phyloP scores from a whole-genome alignment of 1,284 basidiomycete genomes.

The Sporisorium graminicola region DNA sequence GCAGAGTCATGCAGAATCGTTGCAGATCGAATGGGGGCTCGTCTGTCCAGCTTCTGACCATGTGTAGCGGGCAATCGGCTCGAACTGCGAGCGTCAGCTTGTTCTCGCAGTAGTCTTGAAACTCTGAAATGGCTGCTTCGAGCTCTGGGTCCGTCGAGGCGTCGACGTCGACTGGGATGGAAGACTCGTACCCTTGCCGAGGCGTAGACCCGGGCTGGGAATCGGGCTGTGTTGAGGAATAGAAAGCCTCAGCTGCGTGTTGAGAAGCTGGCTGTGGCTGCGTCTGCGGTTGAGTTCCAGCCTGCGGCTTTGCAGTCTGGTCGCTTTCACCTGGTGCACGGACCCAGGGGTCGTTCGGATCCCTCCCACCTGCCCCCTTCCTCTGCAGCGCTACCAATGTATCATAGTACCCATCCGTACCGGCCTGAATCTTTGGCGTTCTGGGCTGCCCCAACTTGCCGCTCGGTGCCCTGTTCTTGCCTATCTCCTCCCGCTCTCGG shows the following conservation, averaged over 20 bases:
- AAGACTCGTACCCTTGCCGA: not conserved
- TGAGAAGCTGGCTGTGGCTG: not conserved
- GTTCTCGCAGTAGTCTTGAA: slow-evolving; percentile 52
- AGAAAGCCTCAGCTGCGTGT: not conserved
- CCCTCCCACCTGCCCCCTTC: not conserved
- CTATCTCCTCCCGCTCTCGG: not conserved
- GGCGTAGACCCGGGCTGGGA: not conserved
- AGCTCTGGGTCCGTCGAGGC: slow-evolving; percentile 18
- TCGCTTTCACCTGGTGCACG: not conserved
- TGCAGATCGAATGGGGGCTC: slow-evolving; percentile 48
- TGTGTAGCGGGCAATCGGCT: slow-evolving; percentile 42
- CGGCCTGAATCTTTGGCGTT: not conserved
- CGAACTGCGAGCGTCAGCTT: slow-evolving; percentile 41
- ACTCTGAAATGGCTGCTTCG: slow-evolving; percentile 30
- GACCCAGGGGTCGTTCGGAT: slow-evolving; percentile 11
- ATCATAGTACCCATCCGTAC: not conserved
- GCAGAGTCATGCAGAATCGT: slow-evolving; percentile 32
- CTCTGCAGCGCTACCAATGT: not conserved
- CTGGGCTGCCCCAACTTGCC: not conserved
- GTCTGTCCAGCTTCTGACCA: slow-evolving; percentile 35
- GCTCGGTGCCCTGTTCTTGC: slow-evolving; percentile 3
- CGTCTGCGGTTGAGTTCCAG: too few relatives aligned
- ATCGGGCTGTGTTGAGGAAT: not conserved
- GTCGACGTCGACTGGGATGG: slow-evolving; percentile 1
- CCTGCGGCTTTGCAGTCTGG: not conserved